These are phyloP conservation scores for Termitomyces sp. DNA, from an alignment of 768 basidiomycete genomes.

Conservation along the genomic window DNA sequence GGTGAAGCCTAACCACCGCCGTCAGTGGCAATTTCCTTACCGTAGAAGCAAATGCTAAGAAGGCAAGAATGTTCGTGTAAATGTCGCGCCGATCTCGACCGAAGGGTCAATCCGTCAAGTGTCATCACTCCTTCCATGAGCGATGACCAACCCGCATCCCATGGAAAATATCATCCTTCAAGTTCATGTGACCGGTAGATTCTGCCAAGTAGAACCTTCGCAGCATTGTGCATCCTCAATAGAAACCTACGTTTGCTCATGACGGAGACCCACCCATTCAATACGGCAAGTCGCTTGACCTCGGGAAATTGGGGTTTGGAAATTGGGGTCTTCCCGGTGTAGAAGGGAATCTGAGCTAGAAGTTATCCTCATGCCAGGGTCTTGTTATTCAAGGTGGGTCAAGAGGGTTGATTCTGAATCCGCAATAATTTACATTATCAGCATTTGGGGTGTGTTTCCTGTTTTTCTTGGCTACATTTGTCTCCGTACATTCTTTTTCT, in stretches of 20 bases:
- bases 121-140: not conserved
- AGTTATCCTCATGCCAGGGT: not conserved
- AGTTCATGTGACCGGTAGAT: not conserved
- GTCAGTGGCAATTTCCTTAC: not conserved
- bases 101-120: not conserved
- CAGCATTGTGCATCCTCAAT: not conserved
- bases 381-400: not conserved
- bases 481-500: not conserved
- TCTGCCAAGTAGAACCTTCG: not conserved
- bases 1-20: not conserved
- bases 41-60: not conserved
- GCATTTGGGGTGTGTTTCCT: not conserved
- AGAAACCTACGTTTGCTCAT: not conserved
- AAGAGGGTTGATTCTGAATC: not conserved
- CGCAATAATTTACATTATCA: not conserved
- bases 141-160: not conserved
- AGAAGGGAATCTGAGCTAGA: not conserved
- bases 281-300: not conserved
- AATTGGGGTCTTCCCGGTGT: not conserved
- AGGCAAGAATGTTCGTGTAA: not conserved
- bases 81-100: not conserved
- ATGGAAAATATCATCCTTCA: not conserved
- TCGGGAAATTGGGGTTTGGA: not conserved
- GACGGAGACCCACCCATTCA: not conserved
- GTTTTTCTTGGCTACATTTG: not conserved